These are phyloP conservation scores for Pseudogymnoascus verrucosus DNA, from an alignment of 2,329 filamentous ascomycete species.

Conservation along the genomic window DNA sequence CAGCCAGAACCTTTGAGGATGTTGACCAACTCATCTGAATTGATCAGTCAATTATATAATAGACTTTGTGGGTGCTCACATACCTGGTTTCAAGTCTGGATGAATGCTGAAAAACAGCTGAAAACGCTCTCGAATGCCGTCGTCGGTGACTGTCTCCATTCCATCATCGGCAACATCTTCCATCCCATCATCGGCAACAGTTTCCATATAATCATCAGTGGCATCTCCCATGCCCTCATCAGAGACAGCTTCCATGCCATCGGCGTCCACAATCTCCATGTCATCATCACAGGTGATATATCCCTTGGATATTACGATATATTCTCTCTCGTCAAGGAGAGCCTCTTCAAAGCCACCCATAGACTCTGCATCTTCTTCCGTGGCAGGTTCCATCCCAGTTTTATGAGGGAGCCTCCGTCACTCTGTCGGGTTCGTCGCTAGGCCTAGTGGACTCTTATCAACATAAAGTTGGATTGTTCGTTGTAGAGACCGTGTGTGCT, in stretches of 20 bases:
- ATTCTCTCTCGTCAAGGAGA: background rate
- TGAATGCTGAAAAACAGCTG: background rate
- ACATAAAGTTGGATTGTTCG: background rate
- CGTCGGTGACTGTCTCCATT: slow-evolving; percentile 1
- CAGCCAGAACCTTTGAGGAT: background rate
- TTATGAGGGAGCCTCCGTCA: background rate
- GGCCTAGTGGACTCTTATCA: background rate
- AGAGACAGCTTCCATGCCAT: background rate
- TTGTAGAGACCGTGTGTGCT: background rate
- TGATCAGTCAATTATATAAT: background rate
- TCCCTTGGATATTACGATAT: background rate
- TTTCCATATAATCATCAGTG: background rate
- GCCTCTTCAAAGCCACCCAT: background rate
- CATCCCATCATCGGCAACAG: background rate
- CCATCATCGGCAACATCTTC: background rate
- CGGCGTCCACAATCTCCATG: background rate
- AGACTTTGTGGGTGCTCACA: background rate
- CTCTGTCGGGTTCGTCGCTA: background rate
- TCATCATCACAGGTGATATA: background rate
- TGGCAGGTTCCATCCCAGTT: background rate
- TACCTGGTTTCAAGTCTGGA: background rate
- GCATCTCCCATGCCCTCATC: background rate
- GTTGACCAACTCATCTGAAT: background rate
- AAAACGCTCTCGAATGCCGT: background rate
- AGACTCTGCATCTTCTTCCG: background rate